Base-by-base conservation (phyloP, 2,329 filamentous ascomycete species). In the Arthrobotrys musiformis region DNA sequence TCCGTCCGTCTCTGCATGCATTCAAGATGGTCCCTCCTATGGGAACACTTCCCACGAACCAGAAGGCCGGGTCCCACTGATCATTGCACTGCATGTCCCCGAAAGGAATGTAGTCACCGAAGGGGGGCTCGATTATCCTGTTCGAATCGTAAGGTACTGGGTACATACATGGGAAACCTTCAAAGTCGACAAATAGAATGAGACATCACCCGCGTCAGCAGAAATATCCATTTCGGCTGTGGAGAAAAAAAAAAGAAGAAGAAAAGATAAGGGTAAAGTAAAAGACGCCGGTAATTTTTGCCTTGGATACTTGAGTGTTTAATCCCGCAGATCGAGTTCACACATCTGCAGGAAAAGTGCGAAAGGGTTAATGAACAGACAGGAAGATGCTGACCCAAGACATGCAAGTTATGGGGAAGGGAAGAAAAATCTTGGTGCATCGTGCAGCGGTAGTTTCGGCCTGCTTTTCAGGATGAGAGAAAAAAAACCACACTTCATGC, bases 11-110 rank as follows among this genome's bases (percentile, higher is more conserved):
- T 46, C 33, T 75, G 70, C 70, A 56, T 72, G 37, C 48, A 28
- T 42, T 30, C 26, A 28, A 17, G 48, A 54, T 40, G n/a, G 58
- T 48, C 67, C 56, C 62, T 40, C 70, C 70, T 75, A 75, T 75
- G 63, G 70, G 70, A 75, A 68, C 30, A 54, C 70, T 75, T 75
- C 63, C 70, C 70, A 75, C 63, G 63, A 75, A 75, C 70, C 70
- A 75, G 70, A 69, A 48, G 70, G 54, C 70, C 70, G 70, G 70
- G 70, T 75, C 70, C n/a, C 63, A 68, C 63, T 48, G 52, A 62
- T 64, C 54, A 61, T 68, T 56, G 61, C 56, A 75, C 70, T 37
- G 70, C 63, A 75, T 63, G 54, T 68, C 62, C 54, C 63, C 35
- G 40, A 56, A 62, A 61, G 13, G 37, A 37, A 56, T 56, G 46